A percentile compares a stretch with the other conserved stretches of the same genome.
Evolutionary conservation across 306 rosid species (phyloP).

Genomic region (Arachis stenosperma): DNA sequence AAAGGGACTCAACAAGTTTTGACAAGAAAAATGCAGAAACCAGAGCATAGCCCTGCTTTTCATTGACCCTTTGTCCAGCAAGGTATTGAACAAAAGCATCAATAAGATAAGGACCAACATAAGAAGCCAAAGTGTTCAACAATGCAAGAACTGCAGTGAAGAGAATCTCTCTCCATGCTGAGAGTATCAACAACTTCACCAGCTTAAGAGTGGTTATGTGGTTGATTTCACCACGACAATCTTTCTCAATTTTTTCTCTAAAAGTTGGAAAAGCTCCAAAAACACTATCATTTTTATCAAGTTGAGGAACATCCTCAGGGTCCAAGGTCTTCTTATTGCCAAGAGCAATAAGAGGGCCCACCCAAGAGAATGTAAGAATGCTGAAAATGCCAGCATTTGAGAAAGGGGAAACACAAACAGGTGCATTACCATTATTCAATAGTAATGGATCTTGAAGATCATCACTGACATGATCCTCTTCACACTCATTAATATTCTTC

Average conservation of each 20-base stretch:
- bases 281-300: not conserved
- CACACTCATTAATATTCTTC: conserved; percentile 37
- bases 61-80: conserved; percentile 39
- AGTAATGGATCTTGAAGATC: conserved; percentile 51
- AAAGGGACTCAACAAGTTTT: conserved; percentile 48
- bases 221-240: conserved; percentile 25
- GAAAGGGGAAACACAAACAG: conserved; percentile 45
- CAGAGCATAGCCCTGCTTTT: conserved; percentile 52
- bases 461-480: not conserved
- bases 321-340: not conserved
- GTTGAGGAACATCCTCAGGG: not conserved
- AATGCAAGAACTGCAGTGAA: conserved; percentile 40
- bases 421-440: conserved; percentile 29
- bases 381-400: conserved; percentile 63
- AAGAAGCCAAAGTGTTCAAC: conserved; percentile 46
- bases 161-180: conserved; percentile 53
- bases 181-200: conserved; percentile 37
- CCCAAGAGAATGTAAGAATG: conserved; percentile 55
- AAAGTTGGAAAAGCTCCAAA: not conserved
- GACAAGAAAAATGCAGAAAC: conserved; percentile 49
- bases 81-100: conserved; percentile 57
- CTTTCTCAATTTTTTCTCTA: not conserved
- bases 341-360: conserved; percentile 22
- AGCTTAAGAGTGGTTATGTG: conserved; percentile 50
- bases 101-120: conserved; percentile 62